These are phyloP conservation scores for Acanthochlamys bracteata DNA, from an alignment of 106 monocot genomes.

Conservation along the genomic window DNA sequence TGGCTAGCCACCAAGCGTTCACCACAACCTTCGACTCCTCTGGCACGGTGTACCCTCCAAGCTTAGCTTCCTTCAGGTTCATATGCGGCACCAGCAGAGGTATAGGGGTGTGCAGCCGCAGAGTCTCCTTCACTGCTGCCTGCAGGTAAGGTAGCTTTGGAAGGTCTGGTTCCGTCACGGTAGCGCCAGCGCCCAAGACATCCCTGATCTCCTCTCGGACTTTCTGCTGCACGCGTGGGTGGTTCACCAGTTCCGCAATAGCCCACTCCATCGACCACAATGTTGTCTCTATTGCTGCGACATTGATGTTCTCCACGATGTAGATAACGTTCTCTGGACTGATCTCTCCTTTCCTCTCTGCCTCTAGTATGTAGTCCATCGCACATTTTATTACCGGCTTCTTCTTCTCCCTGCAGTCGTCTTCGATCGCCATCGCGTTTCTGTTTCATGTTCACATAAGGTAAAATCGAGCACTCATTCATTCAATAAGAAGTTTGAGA, in stretches of 20 bases:
- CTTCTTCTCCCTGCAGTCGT: not conserved
- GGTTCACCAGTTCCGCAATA: constrained; percentile 59
- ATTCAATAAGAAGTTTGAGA: too few species aligned
- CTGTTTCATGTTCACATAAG: too few species aligned
- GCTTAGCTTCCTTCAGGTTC: constrained; percentile 45
- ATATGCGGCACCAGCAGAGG: constrained; percentile 63
- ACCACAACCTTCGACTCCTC: constrained; percentile 50
- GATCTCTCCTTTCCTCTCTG: constrained; percentile 53
- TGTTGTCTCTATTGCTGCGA: constrained; percentile 60
- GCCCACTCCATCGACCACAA: constrained; percentile 67
- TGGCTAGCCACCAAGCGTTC: constrained; percentile 57
- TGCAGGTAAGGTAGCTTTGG: constrained; percentile 47
- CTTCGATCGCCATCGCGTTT: too few species aligned
- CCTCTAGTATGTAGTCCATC: constrained; percentile 52
- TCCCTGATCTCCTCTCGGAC: constrained; percentile 26
- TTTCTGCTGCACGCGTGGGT: constrained; percentile 35
- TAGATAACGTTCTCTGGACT: constrained; percentile 56
- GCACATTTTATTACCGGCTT: constrained; percentile 26
- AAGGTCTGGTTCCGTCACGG: constrained; percentile 35
- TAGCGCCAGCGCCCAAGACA: constrained; percentile 21
- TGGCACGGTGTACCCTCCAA: constrained; percentile 36
- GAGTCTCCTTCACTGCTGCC: constrained; percentile 51
- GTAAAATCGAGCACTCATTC: too few species aligned
- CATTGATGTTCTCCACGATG: constrained; percentile 65
- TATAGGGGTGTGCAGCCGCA: constrained; percentile 40